Evolutionary conservation across 805 yeast genomes (phyloP), one percentile per base, ranked within the genome.

Genomic region (Metschnikowia koreensis): DNA sequence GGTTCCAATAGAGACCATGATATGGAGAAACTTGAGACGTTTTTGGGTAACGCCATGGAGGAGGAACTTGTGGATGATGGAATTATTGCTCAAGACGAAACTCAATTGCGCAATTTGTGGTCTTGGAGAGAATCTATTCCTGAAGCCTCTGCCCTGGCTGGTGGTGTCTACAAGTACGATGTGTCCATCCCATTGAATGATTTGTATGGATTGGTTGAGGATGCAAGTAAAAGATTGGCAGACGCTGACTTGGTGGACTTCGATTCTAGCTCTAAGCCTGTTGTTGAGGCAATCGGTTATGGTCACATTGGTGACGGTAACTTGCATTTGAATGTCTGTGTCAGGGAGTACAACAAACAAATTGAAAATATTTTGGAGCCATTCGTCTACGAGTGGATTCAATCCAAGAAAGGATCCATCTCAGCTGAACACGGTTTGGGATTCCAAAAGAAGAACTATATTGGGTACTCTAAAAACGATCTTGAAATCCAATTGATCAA

Each of bases 271-370:
- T 75, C 79, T 3, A 80, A 78, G 66, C 97, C 97, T 2, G 97
- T 89, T 2, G 85, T 89, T 48, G 86, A 83, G 54, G 96, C 96
- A 10, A 84, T 93, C 58, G 99, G 99, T 0, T 94, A 93, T 64
- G 99, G 99, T n/a, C 99, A 94, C 65, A 81, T 94, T 62, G 99
- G 99, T 51, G 99, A 94, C 66, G 98, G 99, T 48, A 94, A 94
- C 71, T 75, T 94, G 63, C 99, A 94, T 69, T 81, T 94, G 65
- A 94, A 94, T 66, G 96, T 94, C 47, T 86, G 96, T 41, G 96
- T 91, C 15, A 82, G 97, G 68, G 80, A 83, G 62, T 94, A 94
- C 71, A 78, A 78, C 56, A 86, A 88, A 66, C 81, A 78, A 28
- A 88, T 94, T 50, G 98, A 94, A 71, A 73, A 80, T 50, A 81